These are phyloP conservation scores for Colletotrichum limetticola DNA, from an alignment of 2,329 filamentous ascomycete genomes.

Conservation along the genomic window DNA sequence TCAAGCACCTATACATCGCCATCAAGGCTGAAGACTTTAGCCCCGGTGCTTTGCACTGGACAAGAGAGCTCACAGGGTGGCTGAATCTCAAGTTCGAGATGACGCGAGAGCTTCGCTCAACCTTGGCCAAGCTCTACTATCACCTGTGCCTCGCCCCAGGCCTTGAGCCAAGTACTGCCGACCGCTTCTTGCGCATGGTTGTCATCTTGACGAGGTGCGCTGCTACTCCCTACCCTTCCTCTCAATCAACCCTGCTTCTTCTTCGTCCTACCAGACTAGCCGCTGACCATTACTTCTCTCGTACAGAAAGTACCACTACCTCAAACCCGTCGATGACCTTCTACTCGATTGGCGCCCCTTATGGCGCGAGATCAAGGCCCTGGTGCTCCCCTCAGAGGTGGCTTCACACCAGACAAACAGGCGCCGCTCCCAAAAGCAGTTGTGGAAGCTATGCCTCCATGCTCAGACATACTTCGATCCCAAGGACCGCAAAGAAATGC, in stretches of 20 bases:
- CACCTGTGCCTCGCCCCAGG: conserved; percentile 92
- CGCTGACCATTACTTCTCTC: conserved; percentile 7
- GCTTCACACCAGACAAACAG: conserved; percentile 70
- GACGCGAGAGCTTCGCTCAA: conserved; percentile 83
- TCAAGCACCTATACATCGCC: conserved; percentile 93
- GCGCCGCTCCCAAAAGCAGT: conserved; percentile 67
- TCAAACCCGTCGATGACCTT: conserved; percentile 91
- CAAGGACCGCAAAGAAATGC: conserved; percentile 81
- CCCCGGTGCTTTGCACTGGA: conserved; percentile 95
- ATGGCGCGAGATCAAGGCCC: conserved; percentile 90
- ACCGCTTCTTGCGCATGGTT: conserved; percentile 97
- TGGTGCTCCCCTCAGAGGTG: conserved; percentile 87
- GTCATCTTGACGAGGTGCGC: conserved; percentile 91
- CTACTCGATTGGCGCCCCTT: conserved; percentile 91
- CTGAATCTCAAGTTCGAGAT: conserved; percentile 97
- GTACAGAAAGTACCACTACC: conserved; percentile 89
- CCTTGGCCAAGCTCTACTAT: conserved; percentile 91
- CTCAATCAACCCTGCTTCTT: neutral
- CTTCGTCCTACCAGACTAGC: neutral
- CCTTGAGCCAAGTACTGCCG: conserved; percentile 81
- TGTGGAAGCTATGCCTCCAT: conserved; percentile 91
- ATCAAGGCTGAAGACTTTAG: conserved; percentile 94
- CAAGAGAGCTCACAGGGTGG: conserved; percentile 94
- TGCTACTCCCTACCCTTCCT: conserved; percentile 7
- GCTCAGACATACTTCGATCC: conserved; percentile 94